phyloP scores from a whole-genome alignment of 768 basidiomycete species.

The Termitomyces sp. region DNA sequence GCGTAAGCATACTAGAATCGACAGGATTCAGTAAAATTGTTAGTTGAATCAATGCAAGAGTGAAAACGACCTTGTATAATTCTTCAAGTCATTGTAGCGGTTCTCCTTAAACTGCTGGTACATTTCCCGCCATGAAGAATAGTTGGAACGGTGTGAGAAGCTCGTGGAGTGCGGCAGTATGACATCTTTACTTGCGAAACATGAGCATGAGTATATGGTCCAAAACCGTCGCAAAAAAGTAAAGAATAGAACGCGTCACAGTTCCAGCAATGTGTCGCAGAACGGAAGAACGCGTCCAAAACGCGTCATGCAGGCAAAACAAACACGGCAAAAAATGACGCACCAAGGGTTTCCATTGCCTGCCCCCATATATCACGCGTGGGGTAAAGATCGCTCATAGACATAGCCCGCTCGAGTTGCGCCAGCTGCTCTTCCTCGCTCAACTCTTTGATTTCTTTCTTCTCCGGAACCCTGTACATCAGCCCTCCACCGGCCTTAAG shows the following conservation, averaged over 20 bases:
- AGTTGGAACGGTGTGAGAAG: conserved; percentile 11
- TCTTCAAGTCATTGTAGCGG: conserved; percentile 27
- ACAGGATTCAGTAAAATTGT: neutral
- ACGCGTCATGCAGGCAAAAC: neutral
- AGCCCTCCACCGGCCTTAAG: neutral
- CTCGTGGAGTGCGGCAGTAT: conserved; percentile 28
- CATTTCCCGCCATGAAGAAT: conserved; percentile 20
- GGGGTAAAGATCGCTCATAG: conserved; percentile 29
- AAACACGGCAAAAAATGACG: conserved; percentile 3
- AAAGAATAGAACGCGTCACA: conserved; percentile 3
- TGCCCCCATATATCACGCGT: conserved; percentile 41
- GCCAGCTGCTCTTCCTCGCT: conserved; percentile 30
- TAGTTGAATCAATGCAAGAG: neutral
- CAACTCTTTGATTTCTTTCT: conserved; percentile 12
- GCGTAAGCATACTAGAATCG: conserved; percentile 22
- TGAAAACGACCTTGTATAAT: conserved; percentile 21
- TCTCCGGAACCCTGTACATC: conserved; percentile 8
- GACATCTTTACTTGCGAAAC: conserved; percentile 37
- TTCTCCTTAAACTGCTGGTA: conserved; percentile 26
- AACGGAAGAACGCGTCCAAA: neutral
- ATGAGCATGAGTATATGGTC: neutral
- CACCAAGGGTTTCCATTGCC: conserved; percentile 37
- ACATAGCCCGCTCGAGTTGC: conserved; percentile 33
- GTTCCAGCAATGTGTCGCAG: neutral
- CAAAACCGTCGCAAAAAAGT: neutral